Conservation (phyloP, 202 grass and related monocot genomes). For the Panicum hallii region DNA sequence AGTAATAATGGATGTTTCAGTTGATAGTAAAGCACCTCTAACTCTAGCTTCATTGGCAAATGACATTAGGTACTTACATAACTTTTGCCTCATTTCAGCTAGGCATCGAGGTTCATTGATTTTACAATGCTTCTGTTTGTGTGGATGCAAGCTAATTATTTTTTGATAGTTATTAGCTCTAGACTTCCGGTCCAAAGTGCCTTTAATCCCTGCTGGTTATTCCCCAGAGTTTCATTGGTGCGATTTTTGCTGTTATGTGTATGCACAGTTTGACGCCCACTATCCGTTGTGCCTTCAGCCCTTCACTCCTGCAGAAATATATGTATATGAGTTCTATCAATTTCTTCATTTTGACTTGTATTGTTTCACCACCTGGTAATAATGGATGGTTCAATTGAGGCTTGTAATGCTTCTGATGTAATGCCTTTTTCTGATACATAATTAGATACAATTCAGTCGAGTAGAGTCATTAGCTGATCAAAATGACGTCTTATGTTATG, state of each 20-base stretch:
- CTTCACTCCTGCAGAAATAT: neutral
- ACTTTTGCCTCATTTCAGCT: neutral
- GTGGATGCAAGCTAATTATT: neutral
- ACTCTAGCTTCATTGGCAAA: neutral
- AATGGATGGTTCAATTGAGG: neutral
- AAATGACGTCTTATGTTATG: slow-evolving; percentile 26
- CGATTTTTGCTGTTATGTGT: neutral
- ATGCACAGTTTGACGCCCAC: neutral
- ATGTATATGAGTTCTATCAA: neutral
- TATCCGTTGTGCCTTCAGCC: neutral
- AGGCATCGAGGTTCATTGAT: neutral
- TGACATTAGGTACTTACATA: neutral
- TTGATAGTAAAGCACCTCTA: neutral
- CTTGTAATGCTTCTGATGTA: neutral
- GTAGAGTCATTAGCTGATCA: neutral
- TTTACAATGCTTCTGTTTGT: neutral
- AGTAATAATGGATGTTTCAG: neutral
- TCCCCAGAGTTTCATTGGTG: neutral
- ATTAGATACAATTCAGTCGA: neutral
- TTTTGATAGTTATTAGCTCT: neutral
- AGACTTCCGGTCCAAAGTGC: neutral
- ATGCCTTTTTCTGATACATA: neutral
- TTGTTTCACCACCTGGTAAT: neutral
- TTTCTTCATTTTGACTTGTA: slow-evolving; percentile 7
- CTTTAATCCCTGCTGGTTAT: neutral